phyloP scores from a whole-genome alignment of 2,329 filamentous ascomycete species.

The Dothiorella sarmentorum region DNA sequence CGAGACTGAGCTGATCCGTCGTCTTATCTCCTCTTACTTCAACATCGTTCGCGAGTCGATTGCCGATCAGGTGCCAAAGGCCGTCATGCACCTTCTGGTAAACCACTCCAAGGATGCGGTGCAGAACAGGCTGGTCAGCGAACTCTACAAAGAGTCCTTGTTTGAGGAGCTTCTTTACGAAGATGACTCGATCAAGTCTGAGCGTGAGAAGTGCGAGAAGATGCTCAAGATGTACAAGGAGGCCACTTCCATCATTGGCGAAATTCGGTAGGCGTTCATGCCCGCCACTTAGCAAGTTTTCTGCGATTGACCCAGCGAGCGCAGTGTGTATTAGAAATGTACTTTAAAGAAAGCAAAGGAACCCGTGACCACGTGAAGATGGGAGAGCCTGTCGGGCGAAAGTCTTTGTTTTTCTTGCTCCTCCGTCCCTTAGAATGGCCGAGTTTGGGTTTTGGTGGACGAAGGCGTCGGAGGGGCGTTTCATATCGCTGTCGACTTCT shows the following conservation, averaged over 20 bases:
- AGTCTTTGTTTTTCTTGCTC: background rate
- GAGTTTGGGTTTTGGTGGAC: background rate
- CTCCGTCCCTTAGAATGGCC: background rate
- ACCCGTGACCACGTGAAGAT: background rate
- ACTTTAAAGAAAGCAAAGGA: conserved; percentile 7
- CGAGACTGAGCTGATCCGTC: conserved; percentile 95
- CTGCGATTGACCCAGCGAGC: conserved; percentile 11
- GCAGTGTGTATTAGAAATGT: conserved; percentile 16
- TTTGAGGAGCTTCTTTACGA: conserved; percentile 95
- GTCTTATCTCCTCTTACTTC: conserved; percentile 97
- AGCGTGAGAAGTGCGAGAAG: conserved; percentile 97
- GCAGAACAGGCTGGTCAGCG: conserved; percentile 92
- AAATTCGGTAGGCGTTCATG: conserved; percentile 66
- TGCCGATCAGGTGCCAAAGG: conserved; percentile 96
- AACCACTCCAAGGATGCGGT: conserved; percentile 98
- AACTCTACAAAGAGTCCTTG: conserved; percentile 86
- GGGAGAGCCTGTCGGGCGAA: background rate
- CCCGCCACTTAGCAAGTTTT: background rate
- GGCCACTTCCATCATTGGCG: conserved; percentile 95
- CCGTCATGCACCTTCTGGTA: conserved; percentile 96
- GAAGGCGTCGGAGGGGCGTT: conserved; percentile 11
- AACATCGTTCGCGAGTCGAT: conserved; percentile 99
- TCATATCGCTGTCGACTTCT: background rate
- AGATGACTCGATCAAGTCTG: conserved; percentile 94
- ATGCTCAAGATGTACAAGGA: conserved; percentile 93